Conservation (phyloP, 768 basidiomycete genomes). For the Suillus subaureus region DNA sequence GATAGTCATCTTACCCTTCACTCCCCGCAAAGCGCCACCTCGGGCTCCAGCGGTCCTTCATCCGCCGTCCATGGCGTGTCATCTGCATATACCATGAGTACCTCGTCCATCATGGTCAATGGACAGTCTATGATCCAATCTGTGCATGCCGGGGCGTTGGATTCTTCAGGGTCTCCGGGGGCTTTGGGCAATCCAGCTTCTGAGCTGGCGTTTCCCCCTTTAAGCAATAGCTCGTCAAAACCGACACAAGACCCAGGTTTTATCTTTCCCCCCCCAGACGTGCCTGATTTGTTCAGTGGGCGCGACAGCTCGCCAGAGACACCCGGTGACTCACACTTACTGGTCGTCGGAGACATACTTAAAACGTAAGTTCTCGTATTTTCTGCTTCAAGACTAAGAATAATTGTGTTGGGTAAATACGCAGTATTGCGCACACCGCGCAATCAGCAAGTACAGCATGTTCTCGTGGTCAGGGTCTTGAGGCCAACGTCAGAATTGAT, state of each 20-base stretch:
- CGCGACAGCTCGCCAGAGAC: constrained; percentile 32
- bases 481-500: constrained; percentile 53
- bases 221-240: constrained; percentile 9
- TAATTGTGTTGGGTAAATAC: constrained; percentile 18
- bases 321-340: constrained; percentile 48
- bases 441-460: constrained; percentile 57
- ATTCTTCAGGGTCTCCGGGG: constrained; percentile 19
- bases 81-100: constrained; percentile 30
- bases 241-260: constrained; percentile 25
- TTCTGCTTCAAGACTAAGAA: neutral
- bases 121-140: constrained; percentile 7
- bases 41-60: constrained; percentile 35
- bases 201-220: constrained; percentile 30
- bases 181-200: constrained; percentile 23
- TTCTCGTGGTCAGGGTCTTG: constrained; percentile 44
- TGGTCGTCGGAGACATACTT: constrained; percentile 50
- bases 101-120: constrained; percentile 10
- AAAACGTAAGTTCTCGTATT: constrained; percentile 47
- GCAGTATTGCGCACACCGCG: constrained; percentile 64
- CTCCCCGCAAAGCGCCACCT: constrained; percentile 23
- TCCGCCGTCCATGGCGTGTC: constrained; percentile 41
- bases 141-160: constrained; percentile 14
- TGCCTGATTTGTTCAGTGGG: constrained; percentile 20
- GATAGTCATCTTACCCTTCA: constrained; percentile 32
- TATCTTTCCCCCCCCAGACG: constrained; percentile 28